phyloP scores from a whole-genome alignment of 768 basidiomycete species.

The Mycena polygramma region DNA sequence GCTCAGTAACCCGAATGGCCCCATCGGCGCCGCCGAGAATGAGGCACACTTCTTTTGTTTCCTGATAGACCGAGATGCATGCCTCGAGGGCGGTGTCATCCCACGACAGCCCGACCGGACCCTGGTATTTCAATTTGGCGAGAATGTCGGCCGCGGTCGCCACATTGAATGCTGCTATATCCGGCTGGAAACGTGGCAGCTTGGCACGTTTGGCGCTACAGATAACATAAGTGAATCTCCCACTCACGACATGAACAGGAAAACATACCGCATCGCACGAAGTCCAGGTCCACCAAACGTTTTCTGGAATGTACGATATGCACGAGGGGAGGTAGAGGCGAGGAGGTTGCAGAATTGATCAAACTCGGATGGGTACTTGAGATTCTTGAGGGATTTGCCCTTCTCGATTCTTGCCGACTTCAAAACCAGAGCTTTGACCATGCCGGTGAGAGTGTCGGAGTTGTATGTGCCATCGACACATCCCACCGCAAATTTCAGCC shows the following conservation, averaged over 20 bases:
- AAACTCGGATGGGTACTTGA: slow-evolving; percentile 36
- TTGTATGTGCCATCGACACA: slow-evolving; percentile 34
- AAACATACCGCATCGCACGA: slow-evolving; percentile 27
- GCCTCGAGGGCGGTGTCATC: slow-evolving; percentile 39
- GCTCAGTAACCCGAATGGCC: slow-evolving; percentile 24
- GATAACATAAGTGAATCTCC: no score
- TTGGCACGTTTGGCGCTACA: slow-evolving; percentile 27
- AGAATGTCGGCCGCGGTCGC: slow-evolving; percentile 11
- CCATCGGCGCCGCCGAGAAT: slow-evolving; percentile 34
- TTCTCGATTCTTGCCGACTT: slow-evolving; percentile 25
- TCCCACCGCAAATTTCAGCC: slow-evolving; percentile 40
- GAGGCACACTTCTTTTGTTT: slow-evolving; percentile 26
- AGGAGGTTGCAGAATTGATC: slow-evolving; percentile 36
- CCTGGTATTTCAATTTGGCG: slow-evolving; percentile 27
- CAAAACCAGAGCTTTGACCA: slow-evolving; percentile 36
- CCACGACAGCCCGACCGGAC: slow-evolving; percentile 34
- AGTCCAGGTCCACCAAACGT: slow-evolving; percentile 35
- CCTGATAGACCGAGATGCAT: slow-evolving; percentile 32
- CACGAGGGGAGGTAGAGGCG: slow-evolving; percentile 26
- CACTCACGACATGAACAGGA: not conserved
- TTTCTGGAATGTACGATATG: slow-evolving; percentile 33
- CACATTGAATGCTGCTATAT: slow-evolving; percentile 28
- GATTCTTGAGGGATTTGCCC: slow-evolving; percentile 35
- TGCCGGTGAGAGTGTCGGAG: slow-evolving; percentile 34
- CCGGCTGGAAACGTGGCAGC: slow-evolving; percentile 32